Evolutionary conservation across 2,329 filamentous ascomycete genomes (phyloP), one percentile per base, ranked within the genome.

Genomic region (Stemphylium vesicarium): DNA sequence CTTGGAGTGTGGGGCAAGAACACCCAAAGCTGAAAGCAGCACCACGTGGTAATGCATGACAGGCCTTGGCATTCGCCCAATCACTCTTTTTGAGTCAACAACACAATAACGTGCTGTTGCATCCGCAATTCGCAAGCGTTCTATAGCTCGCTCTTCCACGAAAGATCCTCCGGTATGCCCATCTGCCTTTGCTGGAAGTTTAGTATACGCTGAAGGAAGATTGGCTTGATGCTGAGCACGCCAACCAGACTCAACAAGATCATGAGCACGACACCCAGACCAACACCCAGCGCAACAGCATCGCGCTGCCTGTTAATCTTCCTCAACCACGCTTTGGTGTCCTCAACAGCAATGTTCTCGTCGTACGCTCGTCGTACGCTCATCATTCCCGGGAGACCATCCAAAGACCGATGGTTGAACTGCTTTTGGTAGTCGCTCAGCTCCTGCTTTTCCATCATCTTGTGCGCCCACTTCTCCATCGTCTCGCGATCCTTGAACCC

Each of bases 361-460:
- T 70, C 71, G 31, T 61, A 49, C 16, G 78, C 79, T 39, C 79
- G 76, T 57, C 85, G 77, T 18, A 85, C 85, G 4, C 77, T 76
- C 53, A 59, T 59, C 56, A 70, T 53, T 2, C 66, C 65, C 1
- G 66, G 63, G 24, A 70, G 52, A 0, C 64, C 64, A 33, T 70
- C 69, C 16, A 71, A 51, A 36, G 63, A 68, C 8, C 50, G 39
- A 2, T 76, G 64, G 63, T 89, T 90, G 62, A 80, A 82, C 57
- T 78, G 68, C 18, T 76, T 77, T 66, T 85, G 85, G 64, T 88
- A 90, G n/a, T 77, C 74, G 8, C 77, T 73, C 60, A 87, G 68
- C 33, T 78, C 75, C 48, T 82, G 81, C 54, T 78, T 79, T 41
- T 82, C 78, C 2, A 81, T 76, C 64, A 76, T 79, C 60, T 81